These are phyloP conservation scores for Wickerhamomyces sydowiorum DNA, from an alignment of 805 yeast species.

Conservation along the genomic window DNA sequence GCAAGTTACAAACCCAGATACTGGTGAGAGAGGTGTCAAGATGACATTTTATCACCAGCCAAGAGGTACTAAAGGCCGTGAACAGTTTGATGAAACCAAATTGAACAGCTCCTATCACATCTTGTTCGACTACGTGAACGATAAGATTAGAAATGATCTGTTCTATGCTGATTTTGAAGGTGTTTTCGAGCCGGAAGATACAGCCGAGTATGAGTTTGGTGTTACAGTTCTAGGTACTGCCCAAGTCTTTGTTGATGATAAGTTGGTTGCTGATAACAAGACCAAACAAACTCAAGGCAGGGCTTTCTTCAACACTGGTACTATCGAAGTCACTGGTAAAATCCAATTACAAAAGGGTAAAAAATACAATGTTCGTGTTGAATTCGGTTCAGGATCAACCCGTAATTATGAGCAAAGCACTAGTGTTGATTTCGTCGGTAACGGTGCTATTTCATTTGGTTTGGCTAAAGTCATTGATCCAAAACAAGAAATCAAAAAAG, in stretches of 20 bases:
- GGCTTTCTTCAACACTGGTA: constrained; percentile 49
- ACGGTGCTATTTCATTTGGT: constrained; percentile 32
- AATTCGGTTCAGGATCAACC: constrained; percentile 47
- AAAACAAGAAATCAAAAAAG: constrained; percentile 30
- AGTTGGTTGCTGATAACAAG: constrained; percentile 50
- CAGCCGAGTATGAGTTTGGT: constrained; percentile 48
- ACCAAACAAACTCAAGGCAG: constrained; percentile 44
- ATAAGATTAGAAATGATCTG: constrained; percentile 14
- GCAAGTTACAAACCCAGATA: constrained; percentile 17
- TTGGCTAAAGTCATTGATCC: constrained; percentile 22
- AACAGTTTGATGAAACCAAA: constrained; percentile 24
- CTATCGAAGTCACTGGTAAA: constrained; percentile 40
- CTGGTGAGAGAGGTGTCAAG: constrained; percentile 20
- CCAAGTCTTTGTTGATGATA: constrained; percentile 44
- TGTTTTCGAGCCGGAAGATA: constrained; percentile 37
- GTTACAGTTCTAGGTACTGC: constrained; percentile 50
- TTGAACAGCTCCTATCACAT: constrained; percentile 17
- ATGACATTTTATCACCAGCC: constrained; percentile 23
- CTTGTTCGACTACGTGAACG: constrained; percentile 26
- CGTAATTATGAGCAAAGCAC: constrained; percentile 9
- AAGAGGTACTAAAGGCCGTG: constrained; percentile 12
- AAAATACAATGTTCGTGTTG: constrained; percentile 39
- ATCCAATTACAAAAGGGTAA: constrained; percentile 37
- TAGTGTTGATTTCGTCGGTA: constrained; percentile 24
- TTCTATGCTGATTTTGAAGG: constrained; percentile 46